Evolutionary conservation across 202 grass and related monocot species (phyloP).

Genomic region (Bolboschoenoplectus hybrid): DNA sequence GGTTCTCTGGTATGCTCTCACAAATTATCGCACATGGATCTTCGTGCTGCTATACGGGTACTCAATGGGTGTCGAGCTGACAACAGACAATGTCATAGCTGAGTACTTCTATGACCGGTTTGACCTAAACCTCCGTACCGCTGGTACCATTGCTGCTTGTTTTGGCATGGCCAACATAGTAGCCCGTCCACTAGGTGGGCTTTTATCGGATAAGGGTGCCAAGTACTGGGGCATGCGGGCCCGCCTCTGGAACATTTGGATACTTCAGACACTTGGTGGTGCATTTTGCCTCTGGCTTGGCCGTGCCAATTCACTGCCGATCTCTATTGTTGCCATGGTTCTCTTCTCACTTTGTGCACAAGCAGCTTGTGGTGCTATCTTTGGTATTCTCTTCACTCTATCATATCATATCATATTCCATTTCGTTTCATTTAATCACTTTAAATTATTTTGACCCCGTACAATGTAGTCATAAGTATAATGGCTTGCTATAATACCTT

Average conservation of each 20-base stretch:
- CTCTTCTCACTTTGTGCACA: conserved; percentile 80
- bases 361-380: conserved; percentile 75
- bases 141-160: conserved; percentile 75
- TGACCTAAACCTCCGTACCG: conserved; percentile 62
- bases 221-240: conserved; percentile 64
- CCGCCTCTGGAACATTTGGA: conserved; percentile 79
- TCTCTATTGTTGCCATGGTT: conserved; percentile 60
- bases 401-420: background rate
- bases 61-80: conserved; percentile 77
- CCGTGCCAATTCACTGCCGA: conserved; percentile 38
- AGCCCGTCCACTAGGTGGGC: conserved; percentile 61
- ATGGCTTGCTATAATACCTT: background rate
- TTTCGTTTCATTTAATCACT: background rate
- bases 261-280: conserved; percentile 76
- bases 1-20: conserved; percentile 55
- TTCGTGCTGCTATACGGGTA: conserved; percentile 82
- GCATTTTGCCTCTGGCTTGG: conserved; percentile 79
- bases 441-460: background rate
- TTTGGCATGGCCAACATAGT: conserved; percentile 92
- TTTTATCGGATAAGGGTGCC: conserved; percentile 54
- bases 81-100: conserved; percentile 81
- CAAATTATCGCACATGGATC: conserved; percentile 81
- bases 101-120: conserved; percentile 86
- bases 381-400: conserved; percentile 36
- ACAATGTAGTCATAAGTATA: background rate